Percentiles rank a stretch among this genome's conserved stretches.
These are phyloP conservation scores for Monosporozyma servazzii DNA, from an alignment of 805 yeast species.

Conservation along the genomic window DNA sequence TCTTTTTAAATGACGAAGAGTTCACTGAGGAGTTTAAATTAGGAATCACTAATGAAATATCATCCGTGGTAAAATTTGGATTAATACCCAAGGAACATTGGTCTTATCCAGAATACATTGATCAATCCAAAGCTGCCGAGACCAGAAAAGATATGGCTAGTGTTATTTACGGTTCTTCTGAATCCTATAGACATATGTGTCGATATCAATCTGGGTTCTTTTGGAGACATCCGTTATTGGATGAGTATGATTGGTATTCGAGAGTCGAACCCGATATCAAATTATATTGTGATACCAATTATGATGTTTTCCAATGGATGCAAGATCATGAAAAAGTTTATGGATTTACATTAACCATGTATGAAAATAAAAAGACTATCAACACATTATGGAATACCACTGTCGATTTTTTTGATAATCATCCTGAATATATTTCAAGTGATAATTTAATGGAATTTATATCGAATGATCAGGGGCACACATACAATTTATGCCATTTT, in stretches of 20 bases:
- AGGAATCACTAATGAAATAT: constrained; percentile 34
- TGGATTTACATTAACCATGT: constrained; percentile 67
- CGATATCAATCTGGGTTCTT: constrained; percentile 44
- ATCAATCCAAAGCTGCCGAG: constrained; percentile 39
- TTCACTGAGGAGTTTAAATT: constrained; percentile 47
- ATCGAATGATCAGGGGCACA: constrained; percentile 57
- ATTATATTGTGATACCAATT: constrained; percentile 66
- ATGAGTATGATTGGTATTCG: constrained; percentile 51
- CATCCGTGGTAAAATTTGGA: constrained; percentile 59
- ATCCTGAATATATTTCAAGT: constrained; percentile 50
- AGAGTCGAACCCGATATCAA: constrained; percentile 80
- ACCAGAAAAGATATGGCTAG: constrained; percentile 33
- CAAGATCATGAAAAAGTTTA: constrained; percentile 61
- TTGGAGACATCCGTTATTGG: constrained; percentile 36
- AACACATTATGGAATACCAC: constrained; percentile 71
- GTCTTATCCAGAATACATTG: constrained; percentile 60
- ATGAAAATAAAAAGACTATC: constrained; percentile 62
- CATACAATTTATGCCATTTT: constrained; percentile 79
- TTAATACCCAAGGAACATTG: constrained; percentile 52
- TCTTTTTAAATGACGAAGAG: constrained; percentile 59
- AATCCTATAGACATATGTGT: constrained; percentile 61
- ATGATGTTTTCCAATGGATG: constrained; percentile 77
- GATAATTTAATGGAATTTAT: constrained; percentile 63
- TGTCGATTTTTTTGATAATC: constrained; percentile 47
- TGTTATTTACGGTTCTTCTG: constrained; percentile 48